Percentiles rank a stretch among this genome's conserved stretches.
These are phyloP conservation scores for Lathyrus tuberosus DNA, from an alignment of 306 rosid species.

Conservation along the genomic window DNA sequence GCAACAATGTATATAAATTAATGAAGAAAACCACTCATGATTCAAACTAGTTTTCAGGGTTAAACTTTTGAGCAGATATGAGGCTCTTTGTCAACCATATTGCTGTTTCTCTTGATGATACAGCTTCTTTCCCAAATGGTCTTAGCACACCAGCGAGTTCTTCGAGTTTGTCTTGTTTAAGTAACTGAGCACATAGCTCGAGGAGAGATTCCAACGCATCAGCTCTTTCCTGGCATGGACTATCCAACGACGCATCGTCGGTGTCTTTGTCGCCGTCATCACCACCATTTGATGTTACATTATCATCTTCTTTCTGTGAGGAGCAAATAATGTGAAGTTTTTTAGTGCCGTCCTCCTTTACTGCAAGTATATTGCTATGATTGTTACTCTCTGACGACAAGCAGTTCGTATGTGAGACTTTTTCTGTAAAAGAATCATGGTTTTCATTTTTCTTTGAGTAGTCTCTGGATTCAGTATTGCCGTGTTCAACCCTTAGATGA, in stretches of 20 bases:
- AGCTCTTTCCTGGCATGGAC: conserved; percentile 71
- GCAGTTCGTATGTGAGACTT: conserved; percentile 32
- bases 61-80: conserved; percentile 67
- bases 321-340: conserved; percentile 40
- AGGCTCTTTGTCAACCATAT: conserved; percentile 92
- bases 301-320: conserved; percentile 38
- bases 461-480: conserved; percentile 1
- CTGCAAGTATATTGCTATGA: conserved; percentile 15
- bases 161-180: conserved; percentile 84
- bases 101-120: conserved; percentile 94
- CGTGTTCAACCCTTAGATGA: conserved; percentile 32
- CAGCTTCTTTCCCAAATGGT: conserved; percentile 86
- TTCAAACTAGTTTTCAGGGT: conserved; percentile 54
- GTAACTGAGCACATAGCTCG: conserved; percentile 84
- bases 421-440: conserved; percentile 37
- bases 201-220: conserved; percentile 87
- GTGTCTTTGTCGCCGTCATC: conserved; percentile 43
- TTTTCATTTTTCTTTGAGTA: conserved; percentile 42
- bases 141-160: conserved; percentile 86
- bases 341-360: conserved; percentile 42
- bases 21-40: conserved; percentile 26
- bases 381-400: conserved; percentile 39
- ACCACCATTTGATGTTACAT: conserved; percentile 37
- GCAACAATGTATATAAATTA: conserved; percentile 35
- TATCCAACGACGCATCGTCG: conserved; percentile 39